These are phyloP conservation scores for Hamigera avellanea DNA, from an alignment of 495 filamentous ascomycete species.

Conservation along the genomic window DNA sequence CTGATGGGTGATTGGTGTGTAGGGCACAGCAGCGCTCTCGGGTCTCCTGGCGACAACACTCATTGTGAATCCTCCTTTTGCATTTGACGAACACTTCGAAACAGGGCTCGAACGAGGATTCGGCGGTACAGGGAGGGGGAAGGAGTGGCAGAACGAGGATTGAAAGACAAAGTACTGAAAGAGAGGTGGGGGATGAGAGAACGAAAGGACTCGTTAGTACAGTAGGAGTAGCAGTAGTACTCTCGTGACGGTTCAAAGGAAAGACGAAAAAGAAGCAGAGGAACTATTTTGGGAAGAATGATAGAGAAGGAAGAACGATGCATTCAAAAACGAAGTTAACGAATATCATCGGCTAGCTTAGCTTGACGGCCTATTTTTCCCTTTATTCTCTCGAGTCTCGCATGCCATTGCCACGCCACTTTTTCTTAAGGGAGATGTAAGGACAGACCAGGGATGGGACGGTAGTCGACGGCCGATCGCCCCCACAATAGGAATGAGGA, in stretches of 20 bases:
- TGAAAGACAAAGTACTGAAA: too few species aligned
- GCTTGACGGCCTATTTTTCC: background rate
- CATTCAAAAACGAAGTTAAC: too few species aligned
- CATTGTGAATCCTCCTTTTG: constrained; percentile 15
- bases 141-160: too few species aligned
- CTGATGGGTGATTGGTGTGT: constrained; percentile 14
- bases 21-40: constrained; percentile 23
- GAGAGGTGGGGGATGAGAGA: too few species aligned
- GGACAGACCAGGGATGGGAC: constrained; percentile 5
- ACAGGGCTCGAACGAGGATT: background rate
- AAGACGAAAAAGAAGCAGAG: background rate
- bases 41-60: constrained; percentile 34
- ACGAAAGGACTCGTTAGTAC: too few species aligned
- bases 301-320: too few species aligned
- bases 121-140: too few species aligned
- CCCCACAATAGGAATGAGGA: constrained; percentile 16
- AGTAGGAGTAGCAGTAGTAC: too few species aligned
- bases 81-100: background rate
- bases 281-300: background rate
- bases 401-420: constrained; percentile 11
- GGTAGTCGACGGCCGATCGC: constrained; percentile 17
- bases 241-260: background rate
- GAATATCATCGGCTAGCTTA: background rate
- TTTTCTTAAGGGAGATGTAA: constrained; percentile 8
- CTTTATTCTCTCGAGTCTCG: background rate